These are phyloP conservation scores for Ophiostoma sp. DNA, from an alignment of 2,329 filamentous ascomycete species.

Conservation along the genomic window DNA sequence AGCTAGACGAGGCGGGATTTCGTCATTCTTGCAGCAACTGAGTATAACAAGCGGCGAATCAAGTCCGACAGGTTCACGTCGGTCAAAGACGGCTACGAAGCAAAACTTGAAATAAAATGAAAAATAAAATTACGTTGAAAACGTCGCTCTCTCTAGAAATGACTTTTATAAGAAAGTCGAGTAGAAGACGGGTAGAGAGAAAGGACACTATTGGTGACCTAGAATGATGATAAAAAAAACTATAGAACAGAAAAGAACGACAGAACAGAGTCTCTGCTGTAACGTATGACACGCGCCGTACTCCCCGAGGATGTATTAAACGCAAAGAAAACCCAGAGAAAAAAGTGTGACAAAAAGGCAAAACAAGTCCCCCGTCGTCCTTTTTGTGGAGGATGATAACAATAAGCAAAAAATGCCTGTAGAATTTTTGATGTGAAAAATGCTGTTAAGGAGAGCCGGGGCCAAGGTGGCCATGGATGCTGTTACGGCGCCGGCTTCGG, in stretches of 20 bases:
- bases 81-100: neutral
- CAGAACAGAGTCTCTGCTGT: neutral
- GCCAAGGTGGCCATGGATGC: neutral
- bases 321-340: neutral
- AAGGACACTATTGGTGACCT: neutral
- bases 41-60: neutral
- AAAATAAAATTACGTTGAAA: conserved; percentile 9
- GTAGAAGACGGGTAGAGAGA: neutral
- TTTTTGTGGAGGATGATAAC: neutral
- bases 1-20: neutral
- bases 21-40: conserved; percentile 5
- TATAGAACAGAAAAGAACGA: neutral
- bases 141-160: neutral
- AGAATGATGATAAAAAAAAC: neutral
- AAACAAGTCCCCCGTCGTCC: neutral
- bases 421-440: neutral
- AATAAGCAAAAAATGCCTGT: neutral
- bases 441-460: neutral
- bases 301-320: conserved; percentile 14
- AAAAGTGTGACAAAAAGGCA: neutral
- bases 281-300: conserved; percentile 2
- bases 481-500: conserved; percentile 15
- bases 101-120: neutral
- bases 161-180: neutral
- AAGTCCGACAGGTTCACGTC: neutral